Conservation (phyloP, 2,329 filamentous ascomycete genomes). For the Neopestalotiopsis sp. region DNA sequence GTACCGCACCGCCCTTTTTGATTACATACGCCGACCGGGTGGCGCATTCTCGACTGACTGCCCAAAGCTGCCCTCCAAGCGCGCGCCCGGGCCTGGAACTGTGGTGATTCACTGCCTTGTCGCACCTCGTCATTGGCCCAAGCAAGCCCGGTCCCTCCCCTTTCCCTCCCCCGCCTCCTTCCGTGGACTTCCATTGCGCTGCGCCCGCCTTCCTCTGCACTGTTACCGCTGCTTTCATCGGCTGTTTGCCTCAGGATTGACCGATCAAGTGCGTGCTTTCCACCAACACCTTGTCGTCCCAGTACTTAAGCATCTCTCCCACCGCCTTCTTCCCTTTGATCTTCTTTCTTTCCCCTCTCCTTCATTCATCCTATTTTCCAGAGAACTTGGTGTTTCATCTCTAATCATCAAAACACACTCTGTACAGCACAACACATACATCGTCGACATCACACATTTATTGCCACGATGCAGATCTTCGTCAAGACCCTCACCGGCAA, state of each 20-base stretch:
- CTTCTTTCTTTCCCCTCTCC: too few relatives aligned
- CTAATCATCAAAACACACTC: slow-evolving; percentile 12
- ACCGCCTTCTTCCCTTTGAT: not conserved
- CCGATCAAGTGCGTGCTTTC: not conserved
- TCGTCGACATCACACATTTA: slow-evolving; percentile 16
- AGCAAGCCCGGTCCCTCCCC: not conserved
- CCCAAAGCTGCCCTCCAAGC: not conserved
- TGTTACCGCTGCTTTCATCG: slow-evolving; percentile 20
- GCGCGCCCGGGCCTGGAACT: slow-evolving; percentile 1
- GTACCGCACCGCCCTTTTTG: not conserved
- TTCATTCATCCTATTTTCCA: not conserved
- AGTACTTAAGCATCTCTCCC: slow-evolving; percentile 14
- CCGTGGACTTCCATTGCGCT: slow-evolving; percentile 33
- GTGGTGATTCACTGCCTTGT: slow-evolving; percentile 14
- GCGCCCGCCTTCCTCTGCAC: slow-evolving; percentile 24
- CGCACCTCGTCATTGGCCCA: slow-evolving; percentile 19
- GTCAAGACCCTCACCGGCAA: slow-evolving; percentile 93
- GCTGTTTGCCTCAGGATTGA: slow-evolving; percentile 14
- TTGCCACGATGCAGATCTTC: slow-evolving; percentile 85
- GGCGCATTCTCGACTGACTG: not conserved
- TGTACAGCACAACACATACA: not conserved
- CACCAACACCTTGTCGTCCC: not conserved
- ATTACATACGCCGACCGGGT: not conserved
- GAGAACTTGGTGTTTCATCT: not conserved
- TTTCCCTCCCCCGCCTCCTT: slow-evolving; percentile 27